Evolutionary conservation across 2,329 filamentous ascomycete genomes (phyloP), one percentile per base, ranked within the genome.

Genomic region (Leptographium wingfieldii): DNA sequence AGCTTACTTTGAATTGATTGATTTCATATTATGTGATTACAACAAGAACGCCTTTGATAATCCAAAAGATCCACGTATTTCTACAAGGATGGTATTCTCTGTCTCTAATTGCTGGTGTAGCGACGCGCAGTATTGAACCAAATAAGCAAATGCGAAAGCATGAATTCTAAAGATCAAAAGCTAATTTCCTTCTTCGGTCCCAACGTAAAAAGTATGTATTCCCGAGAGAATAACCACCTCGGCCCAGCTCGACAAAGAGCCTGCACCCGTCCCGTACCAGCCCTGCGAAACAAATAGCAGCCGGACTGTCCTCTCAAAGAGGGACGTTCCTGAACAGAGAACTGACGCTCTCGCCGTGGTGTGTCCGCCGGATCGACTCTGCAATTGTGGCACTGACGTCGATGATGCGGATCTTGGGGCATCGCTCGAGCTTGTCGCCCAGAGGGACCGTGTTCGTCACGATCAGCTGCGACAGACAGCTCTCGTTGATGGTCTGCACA

Each of bases 371-470:
- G 66, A 86, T 87, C 14, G 84, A 84, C 72, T 80, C 85, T n/a
- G 84, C 85, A 61, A 88, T 76, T 43, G 91, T 96, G 51, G 89
- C 87, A 68, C 87, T 90, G 67, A 96, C 90, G 73, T 96, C 92
- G 71, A 96, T 95, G 60, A 92, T 92, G 73, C 91, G 86, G 64
- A 96, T 82, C 73, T 88, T 87, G 61, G 84, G 80, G 73, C 92
- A 95, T 51, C 69, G 67, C 58, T 85, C 82, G 69, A 87, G 85
- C 80, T 92, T 91, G 72, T 88, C 87, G 64, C 84, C 81, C 63
- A 90, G 81, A 0, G 88, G 88, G 14, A 92, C 88, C 1, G 88
- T 96, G 74, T 96, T 96, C 56, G 92, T 96, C 43, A 95, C 90
- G 16, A 96, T 90, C 46, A 96, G 77, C 67, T 87, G 85, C 66